Evolutionary conservation across 345 rosid species (phyloP).

Genomic region (Turritis glabra): DNA sequence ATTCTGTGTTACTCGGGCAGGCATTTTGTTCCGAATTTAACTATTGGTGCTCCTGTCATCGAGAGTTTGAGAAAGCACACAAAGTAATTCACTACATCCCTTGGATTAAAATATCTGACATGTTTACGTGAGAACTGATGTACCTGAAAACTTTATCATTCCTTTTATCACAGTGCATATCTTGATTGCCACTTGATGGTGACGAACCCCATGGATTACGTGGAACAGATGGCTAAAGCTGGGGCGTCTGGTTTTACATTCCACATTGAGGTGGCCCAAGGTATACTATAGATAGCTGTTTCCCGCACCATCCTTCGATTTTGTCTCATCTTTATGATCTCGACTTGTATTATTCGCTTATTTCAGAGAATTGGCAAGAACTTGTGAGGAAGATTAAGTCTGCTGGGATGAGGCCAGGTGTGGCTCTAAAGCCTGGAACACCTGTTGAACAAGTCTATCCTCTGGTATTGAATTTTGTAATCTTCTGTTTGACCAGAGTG

Average conservation of each 20-base stretch:
- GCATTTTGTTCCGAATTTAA: conserved; percentile 89
- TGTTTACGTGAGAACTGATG: neutral
- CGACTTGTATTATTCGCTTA: neutral
- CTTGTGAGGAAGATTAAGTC: conserved; percentile 66
- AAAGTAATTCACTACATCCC: conserved; percentile 42
- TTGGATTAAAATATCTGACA: neutral
- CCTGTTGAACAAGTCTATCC: conserved; percentile 86
- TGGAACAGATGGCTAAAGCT: conserved; percentile 70
- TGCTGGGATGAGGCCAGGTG: conserved; percentile 89
- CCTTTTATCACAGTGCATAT: conserved; percentile 58
- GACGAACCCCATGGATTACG: conserved; percentile 84
- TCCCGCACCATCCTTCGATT: neutral
- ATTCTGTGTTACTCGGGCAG: conserved; percentile 38
- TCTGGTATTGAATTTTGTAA: conserved; percentile 49
- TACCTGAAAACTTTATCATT: neutral
- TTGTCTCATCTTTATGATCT: neutral
- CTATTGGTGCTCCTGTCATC: conserved; percentile 86
- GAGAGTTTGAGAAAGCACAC: conserved; percentile 93
- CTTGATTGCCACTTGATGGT: conserved; percentile 97
- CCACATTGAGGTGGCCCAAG: conserved; percentile 83
- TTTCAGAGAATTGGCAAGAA: conserved; percentile 80
- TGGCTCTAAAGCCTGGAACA: conserved; percentile 80
- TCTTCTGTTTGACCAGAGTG: neutral
- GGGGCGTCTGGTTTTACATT: conserved; percentile 98
- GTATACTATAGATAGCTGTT: conserved; percentile 26